A percentile compares a stretch with the other conserved stretches of the same genome.
These are phyloP conservation scores for Borovskyia barvae DNA, from an alignment of 208 protist genomes.

Conservation along the genomic window DNA sequence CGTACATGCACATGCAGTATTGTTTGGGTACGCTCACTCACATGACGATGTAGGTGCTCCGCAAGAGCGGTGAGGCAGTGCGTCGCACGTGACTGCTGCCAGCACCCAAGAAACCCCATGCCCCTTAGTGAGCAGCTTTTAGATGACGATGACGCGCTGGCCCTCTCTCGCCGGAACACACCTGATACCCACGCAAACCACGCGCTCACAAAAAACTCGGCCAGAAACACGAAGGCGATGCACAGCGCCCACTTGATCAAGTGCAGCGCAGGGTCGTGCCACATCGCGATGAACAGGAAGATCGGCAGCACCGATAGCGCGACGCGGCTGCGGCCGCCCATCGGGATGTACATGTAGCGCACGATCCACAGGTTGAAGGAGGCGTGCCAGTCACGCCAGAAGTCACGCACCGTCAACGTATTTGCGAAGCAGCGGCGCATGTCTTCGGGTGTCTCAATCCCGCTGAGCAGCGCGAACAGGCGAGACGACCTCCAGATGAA, in stretches of 20 bases:
- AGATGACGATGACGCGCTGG: not conserved
- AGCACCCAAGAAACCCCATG: too few relatives aligned
- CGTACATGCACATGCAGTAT: too few relatives aligned
- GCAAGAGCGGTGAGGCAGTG: too few relatives aligned
- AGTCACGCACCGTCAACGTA: constrained; percentile 79
- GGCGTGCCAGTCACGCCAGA: constrained; percentile 94
- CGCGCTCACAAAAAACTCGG: constrained; percentile 42
- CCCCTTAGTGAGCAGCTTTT: too few relatives aligned
- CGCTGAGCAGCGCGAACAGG: constrained; percentile 73
- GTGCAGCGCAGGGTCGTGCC: constrained; percentile 86
- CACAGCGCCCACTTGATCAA: constrained; percentile 70
- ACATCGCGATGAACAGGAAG: constrained; percentile 93
- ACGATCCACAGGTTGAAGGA: constrained; percentile 94
- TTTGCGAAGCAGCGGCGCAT: constrained; percentile 88
- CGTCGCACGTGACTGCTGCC: too few relatives aligned
- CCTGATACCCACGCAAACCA: constrained; percentile 14
- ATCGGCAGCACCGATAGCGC: constrained; percentile 79
- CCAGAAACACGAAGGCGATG: constrained; percentile 49
- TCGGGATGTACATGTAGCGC: constrained; percentile 93
- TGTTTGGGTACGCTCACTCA: too few relatives aligned
- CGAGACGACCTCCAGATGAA: constrained; percentile 89
- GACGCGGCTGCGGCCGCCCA: constrained; percentile 67
- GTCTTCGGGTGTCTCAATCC: constrained; percentile 88
- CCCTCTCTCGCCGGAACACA: constrained; percentile 27
- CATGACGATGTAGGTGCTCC: not conserved